Conservation (phyloP, 441 rosid genomes). For the Pelargonium fulgidum region DNA sequence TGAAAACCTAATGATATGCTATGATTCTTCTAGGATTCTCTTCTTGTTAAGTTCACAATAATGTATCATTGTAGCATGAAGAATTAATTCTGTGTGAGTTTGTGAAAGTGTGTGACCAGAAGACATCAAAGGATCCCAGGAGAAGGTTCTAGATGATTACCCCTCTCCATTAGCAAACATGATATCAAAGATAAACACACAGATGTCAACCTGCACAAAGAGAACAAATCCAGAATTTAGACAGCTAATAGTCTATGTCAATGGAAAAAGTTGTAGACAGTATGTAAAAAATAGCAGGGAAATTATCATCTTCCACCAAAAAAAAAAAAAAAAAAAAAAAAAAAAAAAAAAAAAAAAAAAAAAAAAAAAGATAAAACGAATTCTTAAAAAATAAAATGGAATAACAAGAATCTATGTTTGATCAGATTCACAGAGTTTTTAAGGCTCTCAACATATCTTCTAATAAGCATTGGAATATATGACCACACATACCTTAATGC, state of each 20-base stretch:
- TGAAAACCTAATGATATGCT: too few species aligned
- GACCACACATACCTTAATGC: slow-evolving; percentile 52
- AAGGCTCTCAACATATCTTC: too few species aligned
- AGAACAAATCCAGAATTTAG: slow-evolving; percentile 12
- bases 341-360: too few species aligned
- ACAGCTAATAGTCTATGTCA: too few species aligned
- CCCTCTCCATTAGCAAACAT: slow-evolving; percentile 81
- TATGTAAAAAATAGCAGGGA: too few species aligned
- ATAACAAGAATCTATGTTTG: slow-evolving; percentile 4
- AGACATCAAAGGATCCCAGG: slow-evolving; percentile 13
- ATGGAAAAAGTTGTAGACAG: too few species aligned
- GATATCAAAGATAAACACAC: slow-evolving; percentile 74
- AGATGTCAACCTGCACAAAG: slow-evolving; percentile 64
- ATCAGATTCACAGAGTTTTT: too few species aligned
- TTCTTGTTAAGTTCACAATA: background rate
- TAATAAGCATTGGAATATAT: background rate
- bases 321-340: background rate
- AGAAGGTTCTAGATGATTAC: slow-evolving; percentile 40
- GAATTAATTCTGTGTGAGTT: background rate
- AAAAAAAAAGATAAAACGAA: too few species aligned
- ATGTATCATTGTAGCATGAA: background rate
- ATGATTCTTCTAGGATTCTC: background rate
- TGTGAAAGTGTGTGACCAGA: background rate
- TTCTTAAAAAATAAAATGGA: too few species aligned
- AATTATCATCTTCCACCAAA: background rate